These are phyloP conservation scores for Chlamydomonas reinhardtii DNA, from an alignment of 163 green algal species.

Conservation along the genomic window DNA sequence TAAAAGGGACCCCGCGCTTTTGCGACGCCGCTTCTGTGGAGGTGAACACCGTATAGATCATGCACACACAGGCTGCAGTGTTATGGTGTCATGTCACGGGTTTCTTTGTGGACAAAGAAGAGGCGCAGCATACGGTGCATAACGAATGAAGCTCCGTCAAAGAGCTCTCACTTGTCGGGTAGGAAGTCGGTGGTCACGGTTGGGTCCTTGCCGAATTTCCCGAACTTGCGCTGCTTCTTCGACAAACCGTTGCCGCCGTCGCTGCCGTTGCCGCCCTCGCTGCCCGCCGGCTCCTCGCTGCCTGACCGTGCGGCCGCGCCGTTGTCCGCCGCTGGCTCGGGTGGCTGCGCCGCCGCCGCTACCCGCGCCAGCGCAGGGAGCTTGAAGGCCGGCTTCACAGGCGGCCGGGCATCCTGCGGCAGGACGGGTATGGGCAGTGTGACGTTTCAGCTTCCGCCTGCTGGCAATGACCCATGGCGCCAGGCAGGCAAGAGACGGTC, in stretches of 20 bases:
- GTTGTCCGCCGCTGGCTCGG: neutral
- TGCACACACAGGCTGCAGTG: no score
- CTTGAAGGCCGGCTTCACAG: constrained; percentile 21
- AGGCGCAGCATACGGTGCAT: no score
- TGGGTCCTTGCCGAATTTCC: constrained; percentile 95
- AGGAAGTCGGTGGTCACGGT: constrained; percentile 91
- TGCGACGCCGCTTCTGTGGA: no score
- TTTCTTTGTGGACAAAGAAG: no score
- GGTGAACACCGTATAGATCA: no score
- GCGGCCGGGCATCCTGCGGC: neutral
- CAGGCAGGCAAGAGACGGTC: no score
- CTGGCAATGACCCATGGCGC: no score
- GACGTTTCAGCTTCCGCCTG: no score
- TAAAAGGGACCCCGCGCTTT: no score
- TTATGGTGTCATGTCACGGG: no score
- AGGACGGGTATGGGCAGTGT: no score
- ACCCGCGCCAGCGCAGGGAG: constrained; percentile 27
- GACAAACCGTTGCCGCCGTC: neutral
- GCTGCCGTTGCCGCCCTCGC: constrained; percentile 43
- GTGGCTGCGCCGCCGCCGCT: neutral
- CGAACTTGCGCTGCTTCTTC: constrained; percentile 56
- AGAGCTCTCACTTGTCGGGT: constrained; percentile 89
- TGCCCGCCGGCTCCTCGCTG: constrained; percentile 35
- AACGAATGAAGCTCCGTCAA: no score
- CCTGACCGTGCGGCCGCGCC: neutral